Evolutionary conservation across 1,139 yeast genomes (phyloP).

Genomic region (Kluyveromyces marxianus): DNA sequence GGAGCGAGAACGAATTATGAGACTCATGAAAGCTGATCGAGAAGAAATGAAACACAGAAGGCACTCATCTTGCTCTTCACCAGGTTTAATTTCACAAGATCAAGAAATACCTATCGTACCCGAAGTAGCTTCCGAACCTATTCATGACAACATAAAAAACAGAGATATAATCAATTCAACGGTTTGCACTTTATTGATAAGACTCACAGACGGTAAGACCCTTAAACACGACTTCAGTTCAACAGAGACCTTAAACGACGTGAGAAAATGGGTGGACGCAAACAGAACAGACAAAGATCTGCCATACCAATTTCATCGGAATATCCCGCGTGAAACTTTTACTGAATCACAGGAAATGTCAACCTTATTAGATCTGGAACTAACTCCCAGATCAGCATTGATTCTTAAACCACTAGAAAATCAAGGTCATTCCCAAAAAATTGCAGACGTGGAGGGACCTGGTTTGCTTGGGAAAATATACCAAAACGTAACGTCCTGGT

Average conservation of each 20-base stretch:
- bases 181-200: slow-evolving; percentile 22
- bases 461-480: slow-evolving; percentile 30
- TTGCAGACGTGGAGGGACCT: slow-evolving; percentile 21
- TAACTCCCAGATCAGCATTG: slow-evolving; percentile 61
- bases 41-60: slow-evolving; percentile 15
- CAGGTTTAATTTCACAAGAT: slow-evolving; percentile 5
- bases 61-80: neutral
- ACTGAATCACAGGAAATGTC: slow-evolving; percentile 47
- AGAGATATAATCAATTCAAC: slow-evolving; percentile 5
- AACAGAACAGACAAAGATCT: slow-evolving; percentile 42
- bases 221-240: slow-evolving; percentile 23
- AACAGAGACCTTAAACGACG: slow-evolving; percentile 14
- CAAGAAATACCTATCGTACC: neutral
- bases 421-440: slow-evolving; percentile 9
- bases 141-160: slow-evolving; percentile 16
- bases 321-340: slow-evolving; percentile 39
- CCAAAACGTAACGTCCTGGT: slow-evolving; percentile 29
- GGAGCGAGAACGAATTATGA: slow-evolving; percentile 49
- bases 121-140: slow-evolving; percentile 3
- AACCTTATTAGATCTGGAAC: slow-evolving; percentile 40
- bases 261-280: slow-evolving; percentile 52
- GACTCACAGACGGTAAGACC: slow-evolving; percentile 24
- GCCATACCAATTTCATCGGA: slow-evolving; percentile 42
- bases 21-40: slow-evolving; percentile 30
- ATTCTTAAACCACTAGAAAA: slow-evolving; percentile 46